Base-by-base conservation (phyloP, 2,329 filamentous ascomycete species). In the Paecilomyces sp. region DNA sequence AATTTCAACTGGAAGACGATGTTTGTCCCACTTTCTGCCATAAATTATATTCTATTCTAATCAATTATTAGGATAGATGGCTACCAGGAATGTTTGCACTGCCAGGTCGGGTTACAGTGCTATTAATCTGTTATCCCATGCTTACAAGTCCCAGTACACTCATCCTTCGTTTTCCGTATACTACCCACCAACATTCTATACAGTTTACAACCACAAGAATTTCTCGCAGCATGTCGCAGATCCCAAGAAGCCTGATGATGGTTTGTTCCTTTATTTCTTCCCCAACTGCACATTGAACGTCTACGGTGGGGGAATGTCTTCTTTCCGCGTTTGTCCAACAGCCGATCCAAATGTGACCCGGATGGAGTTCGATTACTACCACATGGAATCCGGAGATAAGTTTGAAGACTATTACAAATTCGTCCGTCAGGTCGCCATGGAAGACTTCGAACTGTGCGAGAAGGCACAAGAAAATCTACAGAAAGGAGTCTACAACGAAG, bases 361-460 rank as follows among this genome's bases (percentile, higher is more conserved):
- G 13, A 84, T 84, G 82, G 82, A 84, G 64, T 85, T 85, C 60
- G 83, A 85, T 65, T 85, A 85, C 62, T 85, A 83, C 63, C 81
- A 85, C 60, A 63, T 75, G 31, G 79, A 77, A 34, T 74, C 71
- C 0, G 80, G 77, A 6, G 77, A 82, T n/a, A 79, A 80, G 54
- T 85, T 85, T 61, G 80, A 84, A 60, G 76, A 82, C 5, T 85
- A 85, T 63, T 85, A 76, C 65, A 80, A 78, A 51, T 85, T 85
- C 57, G 81, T 84, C 3, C 73, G 82, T 2, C 81, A 82, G 62
- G 83, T 85, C 2, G 82, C 82, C 0, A 67, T 82, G 60, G 82
- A 85, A 62, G 82, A 85, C 60, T 84, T 77, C 62, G 82, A 84
- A 67, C 72, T 85, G 0, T 85, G 83, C 64, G 82, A 85, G 67